Base-by-base conservation (phyloP, 208 protist species). In the Leishmania guyanensis region DNA sequence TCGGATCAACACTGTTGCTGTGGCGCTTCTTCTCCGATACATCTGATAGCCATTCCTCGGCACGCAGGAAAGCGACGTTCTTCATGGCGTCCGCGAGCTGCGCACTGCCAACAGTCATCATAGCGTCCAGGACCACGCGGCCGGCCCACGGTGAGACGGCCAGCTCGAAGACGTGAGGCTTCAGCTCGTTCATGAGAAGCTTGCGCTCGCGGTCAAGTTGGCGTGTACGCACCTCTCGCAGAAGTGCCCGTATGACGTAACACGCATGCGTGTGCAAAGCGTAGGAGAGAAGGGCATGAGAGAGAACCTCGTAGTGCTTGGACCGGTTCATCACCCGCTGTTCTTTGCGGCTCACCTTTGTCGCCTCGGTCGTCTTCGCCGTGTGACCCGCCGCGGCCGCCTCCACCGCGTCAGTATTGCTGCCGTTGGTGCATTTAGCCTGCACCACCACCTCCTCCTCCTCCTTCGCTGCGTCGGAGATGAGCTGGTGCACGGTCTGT, bases 141-240 rank as follows among this genome's bases (percentile, higher is more conserved):
- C 95, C 95, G 0, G 95, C 92, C 95, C 95, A 98, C 53, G 93
- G 95, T 16, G 92, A 96, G 50, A 93, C 86, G 26, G 95, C 83
- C 17, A 98, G 86, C 54, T 93, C 88, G 60, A 98, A 96, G 20
- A 98, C 95, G 64, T 92, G 88, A 51, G 95, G 93, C 83, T 98
- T 98, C 75, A 98, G 88, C 75, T 93, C 89, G 56, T 94, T 89
- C 93, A 97, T 94, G 50, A 98, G 86, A 33, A 84, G 71, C 73
- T 89, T 91, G 64, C 92, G 91, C 75, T 93, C 86, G 2, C 51
- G 46, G 14, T 96, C 90, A 50, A 98, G 82, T 56, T 91, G 73
- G 5, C 95, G 92, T 29, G 77, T 81, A 50, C 88, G 80, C 48
- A 88, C 90, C 84, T 96, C 93, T 36, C 88, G 92, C 46, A 98